phyloP scores from a whole-genome alignment of 1,284 basidiomycete genomes.

The Leccinum pachyderme region DNA sequence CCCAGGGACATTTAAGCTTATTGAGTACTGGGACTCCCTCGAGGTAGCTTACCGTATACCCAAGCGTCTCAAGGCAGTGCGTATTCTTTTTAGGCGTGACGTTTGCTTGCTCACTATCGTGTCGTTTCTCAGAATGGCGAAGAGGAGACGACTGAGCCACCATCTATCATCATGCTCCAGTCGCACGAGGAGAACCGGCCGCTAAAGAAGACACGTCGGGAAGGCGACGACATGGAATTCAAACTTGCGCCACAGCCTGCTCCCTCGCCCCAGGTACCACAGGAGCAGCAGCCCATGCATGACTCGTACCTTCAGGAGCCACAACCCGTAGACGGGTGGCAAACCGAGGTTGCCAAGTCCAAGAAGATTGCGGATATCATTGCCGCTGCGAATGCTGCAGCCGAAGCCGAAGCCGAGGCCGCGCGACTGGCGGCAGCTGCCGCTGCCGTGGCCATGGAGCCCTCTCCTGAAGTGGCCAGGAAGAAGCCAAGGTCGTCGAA shows the following conservation, averaged over 20 bases:
- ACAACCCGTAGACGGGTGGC: neutral
- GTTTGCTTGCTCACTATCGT: neutral
- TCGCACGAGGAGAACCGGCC: conserved; percentile 31
- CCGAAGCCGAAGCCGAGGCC: conserved; percentile 43
- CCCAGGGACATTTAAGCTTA: conserved; percentile 43
- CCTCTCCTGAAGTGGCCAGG: conserved; percentile 28
- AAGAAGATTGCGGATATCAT: conserved; percentile 46
- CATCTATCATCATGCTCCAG: conserved; percentile 15
- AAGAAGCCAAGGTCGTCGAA: conserved; percentile 37
- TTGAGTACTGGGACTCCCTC: conserved; percentile 74
- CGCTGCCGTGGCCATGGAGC: conserved; percentile 15
- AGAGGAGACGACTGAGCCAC: conserved; percentile 20
- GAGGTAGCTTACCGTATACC: conserved; percentile 85
- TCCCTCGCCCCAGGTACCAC: neutral
- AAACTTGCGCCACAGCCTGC: neutral
- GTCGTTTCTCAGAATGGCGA: conserved; percentile 28
- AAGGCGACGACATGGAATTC: conserved; percentile 26
- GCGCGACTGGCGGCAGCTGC: conserved; percentile 36
- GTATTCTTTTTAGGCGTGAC: conserved; percentile 22
- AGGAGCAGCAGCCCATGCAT: neutral
- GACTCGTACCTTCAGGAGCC: neutral
- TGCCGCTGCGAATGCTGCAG: conserved; percentile 44
- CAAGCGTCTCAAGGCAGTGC: conserved; percentile 53
- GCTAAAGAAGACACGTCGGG: conserved; percentile 33
- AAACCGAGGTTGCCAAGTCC: neutral